A percentile compares a stretch with the other conserved stretches of the same genome.
Conservation (phyloP, 768 basidiomycete genomes). For the Tylopilus cervinicoccineus region DNA sequence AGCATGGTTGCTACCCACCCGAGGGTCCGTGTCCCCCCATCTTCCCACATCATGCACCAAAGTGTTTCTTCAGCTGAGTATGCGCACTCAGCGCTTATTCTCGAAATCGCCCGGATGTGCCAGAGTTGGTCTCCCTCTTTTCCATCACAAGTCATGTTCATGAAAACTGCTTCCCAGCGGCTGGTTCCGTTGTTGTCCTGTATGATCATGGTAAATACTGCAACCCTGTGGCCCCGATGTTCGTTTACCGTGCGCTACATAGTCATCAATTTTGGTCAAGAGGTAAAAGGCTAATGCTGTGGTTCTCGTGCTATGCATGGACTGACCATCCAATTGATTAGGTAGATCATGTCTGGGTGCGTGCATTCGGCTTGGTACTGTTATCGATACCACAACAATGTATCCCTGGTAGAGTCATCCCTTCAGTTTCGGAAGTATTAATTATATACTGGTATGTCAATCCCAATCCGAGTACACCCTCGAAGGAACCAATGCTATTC, state of each 20-base stretch:
- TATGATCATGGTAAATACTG: conserved; percentile 18
- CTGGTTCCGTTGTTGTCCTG: conserved; percentile 7
- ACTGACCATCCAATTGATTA: neutral
- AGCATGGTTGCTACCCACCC: neutral
- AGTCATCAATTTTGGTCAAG: conserved; percentile 16
- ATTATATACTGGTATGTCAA: conserved; percentile 19
- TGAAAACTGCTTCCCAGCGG: neutral
- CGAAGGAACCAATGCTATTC: neutral
- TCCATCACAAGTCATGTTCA: neutral
- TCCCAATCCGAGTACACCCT: neutral
- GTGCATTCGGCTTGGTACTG: neutral
- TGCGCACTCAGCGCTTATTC: neutral
- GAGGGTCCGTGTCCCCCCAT: neutral
- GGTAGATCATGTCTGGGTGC: conserved; percentile 22
- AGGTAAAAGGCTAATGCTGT: conserved; percentile 4
- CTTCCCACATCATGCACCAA: neutral
- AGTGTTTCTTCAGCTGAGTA: neutral
- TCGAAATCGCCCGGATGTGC: conserved; percentile 6
- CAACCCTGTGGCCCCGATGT: neutral
- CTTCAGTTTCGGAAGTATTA: conserved; percentile 14
- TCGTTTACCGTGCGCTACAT: neutral
- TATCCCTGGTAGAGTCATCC: conserved; percentile 1
- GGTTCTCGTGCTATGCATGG: neutral
- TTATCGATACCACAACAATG: neutral
- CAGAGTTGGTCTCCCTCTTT: conserved; percentile 7